Conservation (phyloP, 371 early-diverging fungal genomes). For the Funneliformis caledonium region DNA sequence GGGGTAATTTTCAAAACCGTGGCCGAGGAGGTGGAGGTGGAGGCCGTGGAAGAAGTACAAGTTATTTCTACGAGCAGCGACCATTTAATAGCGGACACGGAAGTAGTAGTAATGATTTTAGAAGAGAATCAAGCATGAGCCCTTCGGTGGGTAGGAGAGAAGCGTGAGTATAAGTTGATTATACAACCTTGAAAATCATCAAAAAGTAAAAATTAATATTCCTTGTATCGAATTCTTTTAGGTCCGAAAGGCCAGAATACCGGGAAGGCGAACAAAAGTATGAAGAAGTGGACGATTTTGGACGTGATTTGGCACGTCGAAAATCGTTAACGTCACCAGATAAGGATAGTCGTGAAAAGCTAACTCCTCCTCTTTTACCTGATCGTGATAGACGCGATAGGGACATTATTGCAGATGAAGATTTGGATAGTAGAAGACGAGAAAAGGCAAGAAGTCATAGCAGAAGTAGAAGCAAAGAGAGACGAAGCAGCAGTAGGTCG, state of each 20-base stretch:
- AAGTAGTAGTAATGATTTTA: not conserved
- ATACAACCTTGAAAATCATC: too few relatives aligned
- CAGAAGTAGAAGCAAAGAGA: constrained; percentile 38
- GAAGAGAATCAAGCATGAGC: constrained; percentile 23
- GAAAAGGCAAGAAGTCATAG: constrained; percentile 9
- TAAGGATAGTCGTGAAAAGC: not conserved
- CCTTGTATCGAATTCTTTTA: not conserved
- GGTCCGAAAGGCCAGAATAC: not conserved
- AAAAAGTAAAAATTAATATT: not conserved
- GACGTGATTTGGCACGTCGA: constrained; percentile 27
- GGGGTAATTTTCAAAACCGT: constrained; percentile 25
- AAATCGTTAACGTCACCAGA: constrained; percentile 25
- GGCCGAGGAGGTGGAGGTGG: constrained; percentile 8
- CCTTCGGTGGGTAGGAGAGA: constrained; percentile 26
- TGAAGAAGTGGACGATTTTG: constrained; percentile 36
- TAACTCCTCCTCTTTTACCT: constrained; percentile 26
- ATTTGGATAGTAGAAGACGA: constrained; percentile 30
- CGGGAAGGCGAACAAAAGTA: constrained; percentile 30
- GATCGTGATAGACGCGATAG: constrained; percentile 31
- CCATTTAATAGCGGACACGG: constrained; percentile 11
- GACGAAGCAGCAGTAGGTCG: constrained; percentile 6
- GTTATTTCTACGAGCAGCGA: not conserved
- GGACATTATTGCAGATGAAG: constrained; percentile 10
- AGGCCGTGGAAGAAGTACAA: constrained; percentile 4
- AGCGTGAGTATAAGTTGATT: constrained; percentile 10